Percentiles rank a stretch among this genome's conserved stretches.
Evolutionary conservation across 129 eudicot genomes (phyloP).

Genomic region (Flaveria brownii): DNA sequence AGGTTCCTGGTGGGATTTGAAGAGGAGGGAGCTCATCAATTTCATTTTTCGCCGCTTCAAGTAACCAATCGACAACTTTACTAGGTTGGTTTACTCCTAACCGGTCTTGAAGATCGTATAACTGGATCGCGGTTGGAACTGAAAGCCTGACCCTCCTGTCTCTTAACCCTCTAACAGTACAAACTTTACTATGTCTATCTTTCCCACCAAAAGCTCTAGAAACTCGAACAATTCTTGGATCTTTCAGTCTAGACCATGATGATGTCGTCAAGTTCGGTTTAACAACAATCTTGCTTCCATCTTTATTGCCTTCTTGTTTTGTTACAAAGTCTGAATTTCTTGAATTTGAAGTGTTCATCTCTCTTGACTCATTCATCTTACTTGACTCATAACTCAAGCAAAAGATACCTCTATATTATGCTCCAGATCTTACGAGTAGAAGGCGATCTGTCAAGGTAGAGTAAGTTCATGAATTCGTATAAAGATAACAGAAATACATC

Average conservation of each 20-base stretch:
- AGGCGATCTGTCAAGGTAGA: slow-evolving; percentile 29
- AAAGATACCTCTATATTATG: slow-evolving; percentile 17
- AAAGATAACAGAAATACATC: slow-evolving; percentile 11
- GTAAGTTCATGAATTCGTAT: neutral
- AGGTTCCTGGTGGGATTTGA: slow-evolving; percentile 68
- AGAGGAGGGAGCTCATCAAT: slow-evolving; percentile 89
- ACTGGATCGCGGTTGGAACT: slow-evolving; percentile 88
- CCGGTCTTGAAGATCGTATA: slow-evolving; percentile 89
- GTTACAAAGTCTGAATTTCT: slow-evolving; percentile 35
- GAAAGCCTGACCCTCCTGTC: slow-evolving; percentile 85
- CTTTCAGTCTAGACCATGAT: slow-evolving; percentile 84
- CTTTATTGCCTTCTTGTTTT: slow-evolving; percentile 40
- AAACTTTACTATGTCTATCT: slow-evolving; percentile 93
- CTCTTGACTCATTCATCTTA: slow-evolving; percentile 41
- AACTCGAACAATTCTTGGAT: slow-evolving; percentile 87
- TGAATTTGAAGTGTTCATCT: slow-evolving; percentile 43
- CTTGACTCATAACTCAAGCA: slow-evolving; percentile 31
- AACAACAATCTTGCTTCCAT: slow-evolving; percentile 22
- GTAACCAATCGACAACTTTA: slow-evolving; percentile 91
- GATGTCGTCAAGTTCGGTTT: slow-evolving; percentile 42
- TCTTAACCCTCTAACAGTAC: slow-evolving; percentile 83
- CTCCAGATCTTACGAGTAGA: slow-evolving; percentile 24
- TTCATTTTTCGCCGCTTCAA: slow-evolving; percentile 70
- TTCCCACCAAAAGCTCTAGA: slow-evolving; percentile 91
- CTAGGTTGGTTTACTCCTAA: slow-evolving; percentile 90